phyloP scores from a whole-genome alignment of 2,329 filamentous ascomycete species.

The Torrubiellomyces zombiae region DNA sequence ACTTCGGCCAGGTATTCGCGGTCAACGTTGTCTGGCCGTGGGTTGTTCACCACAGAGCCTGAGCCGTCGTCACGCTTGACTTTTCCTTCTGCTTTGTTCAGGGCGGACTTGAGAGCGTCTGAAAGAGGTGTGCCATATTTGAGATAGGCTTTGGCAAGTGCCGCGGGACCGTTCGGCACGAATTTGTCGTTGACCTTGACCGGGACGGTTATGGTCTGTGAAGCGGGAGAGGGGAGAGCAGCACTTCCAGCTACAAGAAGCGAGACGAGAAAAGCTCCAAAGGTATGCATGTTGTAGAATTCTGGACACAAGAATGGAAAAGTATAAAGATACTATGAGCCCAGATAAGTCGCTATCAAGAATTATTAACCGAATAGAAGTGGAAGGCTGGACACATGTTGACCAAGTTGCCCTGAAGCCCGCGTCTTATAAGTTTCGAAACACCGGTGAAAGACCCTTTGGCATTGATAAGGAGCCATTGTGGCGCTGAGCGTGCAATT shows the following conservation, averaged over 20 bases:
- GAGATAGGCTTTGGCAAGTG: constrained; percentile 6
- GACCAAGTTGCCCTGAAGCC: no score
- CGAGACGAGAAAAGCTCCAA: constrained; percentile 7
- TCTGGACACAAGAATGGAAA: no score
- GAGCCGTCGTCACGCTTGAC: constrained; percentile 1
- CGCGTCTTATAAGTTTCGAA: no score
- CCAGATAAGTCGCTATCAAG: no score
- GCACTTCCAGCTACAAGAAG: constrained; percentile 6
- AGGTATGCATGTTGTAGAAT: constrained; percentile 7
- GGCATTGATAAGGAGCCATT: no score
- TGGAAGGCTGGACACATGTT: no score
- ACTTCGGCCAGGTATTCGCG: constrained; percentile 6
- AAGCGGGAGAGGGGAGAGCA: constrained; percentile 5
- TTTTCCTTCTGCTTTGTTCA: constrained; percentile 1
- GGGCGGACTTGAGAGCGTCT: constrained; percentile 2
- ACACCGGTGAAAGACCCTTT: no score
- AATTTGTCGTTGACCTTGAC: constrained; percentile 4
- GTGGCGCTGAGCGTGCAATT: no score
- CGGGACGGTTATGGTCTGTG: constrained; percentile 3
- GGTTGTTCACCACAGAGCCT: constrained; percentile 5
- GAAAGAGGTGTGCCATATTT: constrained; percentile 6
- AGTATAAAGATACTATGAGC: no score
- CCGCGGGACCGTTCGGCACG: constrained; percentile 4
- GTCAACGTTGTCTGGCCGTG: constrained; percentile 4
- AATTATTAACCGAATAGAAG: no score